Evolutionary conservation across 768 basidiomycete species (phyloP).

Genomic region (Nidularia pulvinata): DNA sequence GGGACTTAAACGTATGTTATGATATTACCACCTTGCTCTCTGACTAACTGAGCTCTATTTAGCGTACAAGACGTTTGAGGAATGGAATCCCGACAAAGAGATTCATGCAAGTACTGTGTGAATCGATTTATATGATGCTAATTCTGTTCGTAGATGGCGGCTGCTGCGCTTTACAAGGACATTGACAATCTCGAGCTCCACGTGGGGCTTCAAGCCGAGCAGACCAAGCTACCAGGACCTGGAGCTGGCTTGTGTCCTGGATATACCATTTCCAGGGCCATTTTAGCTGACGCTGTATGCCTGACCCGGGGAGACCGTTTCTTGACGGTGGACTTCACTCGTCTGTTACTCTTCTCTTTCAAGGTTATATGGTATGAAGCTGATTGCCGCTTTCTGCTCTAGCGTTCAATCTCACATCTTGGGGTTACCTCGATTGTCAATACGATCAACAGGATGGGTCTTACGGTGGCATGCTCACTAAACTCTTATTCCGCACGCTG

Average conservation of each 20-base stretch:
- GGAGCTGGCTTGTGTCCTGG: slow-evolving; percentile 83
- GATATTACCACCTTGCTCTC: neutral
- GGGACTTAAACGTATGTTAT: slow-evolving; percentile 58
- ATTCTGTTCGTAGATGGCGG: slow-evolving; percentile 44
- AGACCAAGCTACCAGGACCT: slow-evolving; percentile 59
- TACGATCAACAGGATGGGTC: slow-evolving; percentile 66
- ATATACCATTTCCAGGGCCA: slow-evolving; percentile 84
- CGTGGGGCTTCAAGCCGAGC: slow-evolving; percentile 74
- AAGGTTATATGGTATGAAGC: too few species aligned
- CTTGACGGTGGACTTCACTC: slow-evolving; percentile 75
- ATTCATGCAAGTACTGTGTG: slow-evolving; percentile 43
- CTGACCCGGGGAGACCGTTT: slow-evolving; percentile 81
- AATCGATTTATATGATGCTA: neutral
- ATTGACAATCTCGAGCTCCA: slow-evolving; percentile 83
- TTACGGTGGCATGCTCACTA: slow-evolving; percentile 74
- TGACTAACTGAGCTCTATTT: neutral
- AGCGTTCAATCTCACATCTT: slow-evolving; percentile 77
- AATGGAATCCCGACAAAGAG: slow-evolving; percentile 68
- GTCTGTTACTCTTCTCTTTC: slow-evolving; percentile 33
- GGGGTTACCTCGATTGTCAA: slow-evolving; percentile 79
- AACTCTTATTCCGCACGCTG: slow-evolving; percentile 70
- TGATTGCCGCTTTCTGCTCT: neutral
- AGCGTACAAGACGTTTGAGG: slow-evolving; percentile 65
- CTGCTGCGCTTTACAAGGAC: slow-evolving; percentile 63
- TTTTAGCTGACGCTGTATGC: slow-evolving; percentile 76